These are phyloP conservation scores for Gracilaria caudata DNA, from an alignment of 23 red algal species.

Conservation along the genomic window DNA sequence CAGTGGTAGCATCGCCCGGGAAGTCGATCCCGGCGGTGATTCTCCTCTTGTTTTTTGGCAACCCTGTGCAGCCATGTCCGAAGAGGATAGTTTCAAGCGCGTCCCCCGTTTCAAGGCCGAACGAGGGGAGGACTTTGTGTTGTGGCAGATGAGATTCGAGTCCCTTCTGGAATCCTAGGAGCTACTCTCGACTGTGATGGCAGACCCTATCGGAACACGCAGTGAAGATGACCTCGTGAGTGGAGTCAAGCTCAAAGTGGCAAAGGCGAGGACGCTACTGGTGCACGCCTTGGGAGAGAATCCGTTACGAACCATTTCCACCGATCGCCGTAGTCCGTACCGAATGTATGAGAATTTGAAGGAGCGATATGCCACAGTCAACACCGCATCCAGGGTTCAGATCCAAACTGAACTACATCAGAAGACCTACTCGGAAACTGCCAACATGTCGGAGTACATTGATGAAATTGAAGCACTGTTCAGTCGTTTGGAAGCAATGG, in stretches of 20 bases:
- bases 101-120: conserved; percentile 5
- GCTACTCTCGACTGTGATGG: neutral
- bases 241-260: neutral
- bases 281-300: neutral
- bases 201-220: neutral
- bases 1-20: conserved; percentile 16
- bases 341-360: conserved; percentile 17
- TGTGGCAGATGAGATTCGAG: conserved; percentile 36
- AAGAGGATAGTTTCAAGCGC: conserved; percentile 1
- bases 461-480: conserved; percentile 20
- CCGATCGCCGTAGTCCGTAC: neutral
- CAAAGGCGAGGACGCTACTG: conserved; percentile 9
- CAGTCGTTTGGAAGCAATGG: conserved; percentile 23
- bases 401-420: conserved; percentile 13
- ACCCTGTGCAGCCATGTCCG: neutral
- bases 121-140: neutral
- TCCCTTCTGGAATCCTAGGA: neutral
- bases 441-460: conserved; percentile 35
- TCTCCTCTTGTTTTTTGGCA: neutral
- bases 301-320: neutral
- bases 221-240: neutral
- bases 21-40: neutral
- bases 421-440: neutral
- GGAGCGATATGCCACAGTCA: conserved; percentile 13
- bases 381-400: conserved; percentile 23